These are phyloP conservation scores for Cubamyces lactineus DNA, from an alignment of 768 basidiomycete species.

Conservation along the genomic window DNA sequence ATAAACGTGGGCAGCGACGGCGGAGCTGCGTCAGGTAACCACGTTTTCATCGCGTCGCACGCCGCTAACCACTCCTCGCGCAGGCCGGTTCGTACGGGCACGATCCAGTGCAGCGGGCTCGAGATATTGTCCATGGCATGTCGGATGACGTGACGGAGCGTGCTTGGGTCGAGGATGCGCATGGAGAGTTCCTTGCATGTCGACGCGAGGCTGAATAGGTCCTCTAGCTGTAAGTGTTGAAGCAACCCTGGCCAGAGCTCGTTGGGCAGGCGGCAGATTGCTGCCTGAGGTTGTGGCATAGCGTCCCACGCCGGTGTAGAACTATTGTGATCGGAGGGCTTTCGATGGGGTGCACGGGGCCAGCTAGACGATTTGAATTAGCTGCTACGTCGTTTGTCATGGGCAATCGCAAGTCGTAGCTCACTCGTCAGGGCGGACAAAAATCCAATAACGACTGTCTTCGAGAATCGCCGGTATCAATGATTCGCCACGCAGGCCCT, in stretches of 20 bases:
- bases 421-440: neutral
- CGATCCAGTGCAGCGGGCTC: conserved; percentile 3
- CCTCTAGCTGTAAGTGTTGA: neutral
- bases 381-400: neutral
- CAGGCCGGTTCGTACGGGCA: neutral
- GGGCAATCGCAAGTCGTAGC: neutral
- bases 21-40: neutral
- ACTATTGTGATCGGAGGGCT: neutral
- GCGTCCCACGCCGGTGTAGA: neutral
- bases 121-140: neutral
- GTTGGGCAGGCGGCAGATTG: neutral
- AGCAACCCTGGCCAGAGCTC: conserved; percentile 1
- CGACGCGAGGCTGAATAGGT: conserved; percentile 2
- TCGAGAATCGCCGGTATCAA: neutral
- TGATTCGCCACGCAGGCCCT: neutral
- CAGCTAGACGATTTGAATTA: neutral
- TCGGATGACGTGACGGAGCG: neutral
- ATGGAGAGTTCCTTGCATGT: conserved; percentile 2
- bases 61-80: neutral
- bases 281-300: neutral
- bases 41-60: neutral
- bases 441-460: neutral
- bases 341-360: neutral
- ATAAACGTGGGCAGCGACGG: neutral
- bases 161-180: neutral